phyloP scores from a whole-genome alignment of 2,329 filamentous ascomycete genomes.

The Monosporascus sp. region DNA sequence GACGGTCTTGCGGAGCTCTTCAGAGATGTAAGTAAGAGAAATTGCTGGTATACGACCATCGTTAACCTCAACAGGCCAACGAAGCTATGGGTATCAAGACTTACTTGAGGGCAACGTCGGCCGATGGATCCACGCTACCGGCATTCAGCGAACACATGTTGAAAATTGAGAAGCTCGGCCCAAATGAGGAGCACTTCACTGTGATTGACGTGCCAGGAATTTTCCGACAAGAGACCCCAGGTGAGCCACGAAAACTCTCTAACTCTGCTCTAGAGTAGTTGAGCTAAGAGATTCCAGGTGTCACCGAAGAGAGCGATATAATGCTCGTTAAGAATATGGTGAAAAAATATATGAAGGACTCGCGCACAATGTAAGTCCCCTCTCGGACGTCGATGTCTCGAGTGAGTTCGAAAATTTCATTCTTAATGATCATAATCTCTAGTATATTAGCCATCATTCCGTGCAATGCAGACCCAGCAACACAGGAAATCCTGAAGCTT shows the following conservation, averaged over 20 bases:
- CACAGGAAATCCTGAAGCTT: constrained; percentile 33
- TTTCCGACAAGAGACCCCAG: constrained; percentile 36
- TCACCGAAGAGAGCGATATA: constrained; percentile 42
- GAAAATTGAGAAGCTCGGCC: constrained; percentile 41
- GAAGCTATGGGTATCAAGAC: constrained; percentile 38
- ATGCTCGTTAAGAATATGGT: constrained; percentile 43
- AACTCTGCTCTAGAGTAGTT: background rate
- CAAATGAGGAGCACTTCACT: constrained; percentile 40
- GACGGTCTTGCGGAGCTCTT: constrained; percentile 34
- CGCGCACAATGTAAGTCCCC: constrained; percentile 37
- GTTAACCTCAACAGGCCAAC: constrained; percentile 30
- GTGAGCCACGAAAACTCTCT: constrained; percentile 14
- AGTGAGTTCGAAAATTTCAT: background rate
- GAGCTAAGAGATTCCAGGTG: constrained; percentile 17
- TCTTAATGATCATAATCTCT: background rate
- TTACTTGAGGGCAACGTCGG: background rate
- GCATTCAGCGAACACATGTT: constrained; percentile 44
- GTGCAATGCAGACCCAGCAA: constrained; percentile 33
- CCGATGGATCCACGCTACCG: constrained; percentile 4
- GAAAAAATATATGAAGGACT: constrained; percentile 38
- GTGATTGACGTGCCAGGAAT: constrained; percentile 52
- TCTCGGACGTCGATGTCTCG: background rate
- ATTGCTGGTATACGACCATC: background rate
- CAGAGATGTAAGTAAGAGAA: constrained; percentile 25
- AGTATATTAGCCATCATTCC: constrained; percentile 29